These are phyloP conservation scores for Panellus pusillus DNA, from an alignment of 768 basidiomycete species.

Conservation along the genomic window DNA sequence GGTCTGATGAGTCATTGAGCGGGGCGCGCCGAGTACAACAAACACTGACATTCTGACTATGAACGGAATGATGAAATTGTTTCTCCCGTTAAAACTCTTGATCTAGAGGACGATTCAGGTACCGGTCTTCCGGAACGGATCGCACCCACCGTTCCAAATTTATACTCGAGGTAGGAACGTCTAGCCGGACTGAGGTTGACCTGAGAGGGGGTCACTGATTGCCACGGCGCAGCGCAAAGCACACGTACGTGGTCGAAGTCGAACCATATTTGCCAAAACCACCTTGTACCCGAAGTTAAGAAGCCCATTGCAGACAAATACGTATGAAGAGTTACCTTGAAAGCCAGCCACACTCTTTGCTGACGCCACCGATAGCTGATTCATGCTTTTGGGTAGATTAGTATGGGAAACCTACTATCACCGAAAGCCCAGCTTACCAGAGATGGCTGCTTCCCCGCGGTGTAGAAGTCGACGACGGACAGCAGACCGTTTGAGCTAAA, in stretches of 20 bases:
- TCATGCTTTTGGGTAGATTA: too few relatives aligned
- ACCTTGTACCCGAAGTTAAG: too few relatives aligned
- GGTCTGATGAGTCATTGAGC: conserved; percentile 36
- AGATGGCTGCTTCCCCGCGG: conserved; percentile 53
- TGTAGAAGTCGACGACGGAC: conserved; percentile 58
- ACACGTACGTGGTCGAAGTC: conserved; percentile 47
- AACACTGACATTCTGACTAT: conserved; percentile 56
- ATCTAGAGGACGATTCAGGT: conserved; percentile 30
- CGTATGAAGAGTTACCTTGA: conserved; percentile 40
- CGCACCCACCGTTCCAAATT: conserved; percentile 63
- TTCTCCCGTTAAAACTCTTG: conserved; percentile 73
- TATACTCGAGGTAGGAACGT: conserved; percentile 75
- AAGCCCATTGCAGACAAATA: too few relatives aligned
- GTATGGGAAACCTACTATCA: too few relatives aligned
- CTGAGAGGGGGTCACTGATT: conserved; percentile 17
- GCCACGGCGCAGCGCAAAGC: neutral
- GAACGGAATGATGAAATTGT: conserved; percentile 66
- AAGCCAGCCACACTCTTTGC: conserved; percentile 62
- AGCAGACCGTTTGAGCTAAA: conserved; percentile 40
- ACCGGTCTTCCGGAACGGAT: neutral
- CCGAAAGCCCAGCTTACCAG: conserved; percentile 17
- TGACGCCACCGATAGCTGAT: conserved; percentile 57
- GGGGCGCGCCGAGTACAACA: neutral
- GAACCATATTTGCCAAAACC: conserved; percentile 76
- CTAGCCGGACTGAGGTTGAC: conserved; percentile 55